Conservation (phyloP, 495 filamentous ascomycete species). For the Penicilliopsis zonata region DNA sequence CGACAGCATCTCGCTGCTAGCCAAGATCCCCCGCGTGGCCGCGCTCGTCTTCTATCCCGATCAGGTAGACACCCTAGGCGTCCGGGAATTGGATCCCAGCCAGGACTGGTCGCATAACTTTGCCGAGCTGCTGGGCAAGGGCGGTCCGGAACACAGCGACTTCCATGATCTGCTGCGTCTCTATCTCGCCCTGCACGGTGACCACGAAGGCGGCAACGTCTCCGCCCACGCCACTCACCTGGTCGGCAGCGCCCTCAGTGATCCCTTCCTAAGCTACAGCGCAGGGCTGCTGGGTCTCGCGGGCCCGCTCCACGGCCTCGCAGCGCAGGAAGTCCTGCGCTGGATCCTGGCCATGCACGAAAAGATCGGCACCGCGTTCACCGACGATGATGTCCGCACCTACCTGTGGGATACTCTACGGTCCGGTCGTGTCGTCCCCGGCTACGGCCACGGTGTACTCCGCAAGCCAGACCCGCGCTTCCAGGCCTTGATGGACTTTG, state of each 20-base stretch:
- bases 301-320: conserved; percentile 87
- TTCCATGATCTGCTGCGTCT: conserved; percentile 92
- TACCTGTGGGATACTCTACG: conserved; percentile 93
- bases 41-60: conserved; percentile 93
- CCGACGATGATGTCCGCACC: conserved; percentile 62
- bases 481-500: conserved; percentile 93
- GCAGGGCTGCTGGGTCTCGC: conserved; percentile 92
- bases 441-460: conserved; percentile 96
- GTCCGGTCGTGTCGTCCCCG: conserved; percentile 87
- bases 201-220: conserved; percentile 97
- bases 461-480: conserved; percentile 96
- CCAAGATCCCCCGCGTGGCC: conserved; percentile 92
- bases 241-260: conserved; percentile 88
- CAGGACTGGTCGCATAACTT: conserved; percentile 99
- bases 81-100: conserved; percentile 30
- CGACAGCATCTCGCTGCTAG: conserved; percentile 84
- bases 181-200: conserved; percentile 92
- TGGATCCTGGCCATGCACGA: conserved; percentile 94
- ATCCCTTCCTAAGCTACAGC: conserved; percentile 92
- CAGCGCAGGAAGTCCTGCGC: conserved; percentile 92
- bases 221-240: conserved; percentile 96
- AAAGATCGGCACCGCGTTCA: conserved; percentile 64
- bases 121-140: conserved; percentile 89
- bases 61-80: conserved; percentile 53
- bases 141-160: conserved; percentile 69